Base-by-base conservation (phyloP, 345 rosid species). In the Cardamine occulta region DNA sequence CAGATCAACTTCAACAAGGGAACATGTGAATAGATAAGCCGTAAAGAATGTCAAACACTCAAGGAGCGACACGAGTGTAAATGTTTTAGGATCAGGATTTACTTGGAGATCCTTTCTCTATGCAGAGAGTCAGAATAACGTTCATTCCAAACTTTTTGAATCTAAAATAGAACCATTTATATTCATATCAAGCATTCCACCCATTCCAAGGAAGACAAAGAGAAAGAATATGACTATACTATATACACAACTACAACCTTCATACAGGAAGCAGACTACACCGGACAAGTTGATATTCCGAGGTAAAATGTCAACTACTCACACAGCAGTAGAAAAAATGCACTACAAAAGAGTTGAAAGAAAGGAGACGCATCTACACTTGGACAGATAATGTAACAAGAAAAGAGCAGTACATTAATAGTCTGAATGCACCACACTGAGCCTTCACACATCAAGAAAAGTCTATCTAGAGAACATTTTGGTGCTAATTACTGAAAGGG, bases 21-120 rank as follows among this genome's bases (percentile, higher is more conserved):
- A 44, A 44, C 23, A 53, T 42, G 52, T 24, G 39, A 67, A 66
- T 11, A 23, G 15, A 66, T 23, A 58, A 21, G 42, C 56, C 48
- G 35, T 2, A 59, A 66, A 78, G 17, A 72, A 44, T 65, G 49
- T 31, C n/a, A 58, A 58, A 58, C 69, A 72, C 37, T 31, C 48
- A 11, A 65, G 19, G 58, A 29, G 18, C 5, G 7, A 42, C 26
- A 49, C 47, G 26, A 68, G 35, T 15, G 28, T 48, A 29, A 66
- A 15, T 45, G 1, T 23, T 56, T 19, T 64, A 56, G 71, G 57
- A 48, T 23, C 28, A 34, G 11, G 48, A 47, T 28, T 60, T 18
- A 48, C 45, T 59, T 37, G 47, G 15, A 18, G 37, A 47, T 35
- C 39, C 29, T 57, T 64, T 19, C 35, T 28, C 21, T 44, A 54